A percentile compares a stretch with the other conserved stretches of the same genome.
Conservation (phyloP, 345 rosid genomes). For the Syzygium aromaticum region DNA sequence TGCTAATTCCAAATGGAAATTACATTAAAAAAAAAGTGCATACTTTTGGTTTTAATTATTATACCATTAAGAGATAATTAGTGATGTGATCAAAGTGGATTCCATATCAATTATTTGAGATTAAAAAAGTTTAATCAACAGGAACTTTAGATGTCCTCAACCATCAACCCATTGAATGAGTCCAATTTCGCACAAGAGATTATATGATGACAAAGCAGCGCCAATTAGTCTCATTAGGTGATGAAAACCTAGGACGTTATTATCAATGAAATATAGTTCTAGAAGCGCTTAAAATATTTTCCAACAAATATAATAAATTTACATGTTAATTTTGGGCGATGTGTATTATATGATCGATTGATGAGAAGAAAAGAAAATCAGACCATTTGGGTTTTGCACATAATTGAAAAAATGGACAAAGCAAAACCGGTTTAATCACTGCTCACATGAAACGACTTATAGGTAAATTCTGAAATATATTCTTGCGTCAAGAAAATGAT, state of each 20-base stretch:
- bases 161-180: not conserved
- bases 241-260: accelerated
- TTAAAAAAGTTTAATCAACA: not conserved
- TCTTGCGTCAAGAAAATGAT: too few relatives aligned
- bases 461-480: too few relatives aligned
- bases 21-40: not conserved
- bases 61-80: not conserved
- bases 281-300: too few relatives aligned
- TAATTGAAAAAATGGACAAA: too few relatives aligned
- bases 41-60: not conserved
- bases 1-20: not conserved
- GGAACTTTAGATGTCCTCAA: not conserved
- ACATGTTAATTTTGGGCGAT: too few relatives aligned
- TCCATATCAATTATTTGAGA: not conserved
- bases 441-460: too few relatives aligned
- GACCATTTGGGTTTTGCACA: too few relatives aligned
- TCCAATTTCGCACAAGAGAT: not conserved
- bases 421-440: too few relatives aligned
- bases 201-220: not conserved
- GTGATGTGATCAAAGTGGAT: not conserved
- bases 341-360: too few relatives aligned
- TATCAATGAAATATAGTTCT: accelerated
- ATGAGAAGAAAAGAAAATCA: too few relatives aligned
- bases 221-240: not conserved
- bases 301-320: too few relatives aligned